Conservation (phyloP, 345 rosid species). For the Heritiera fomes region DNA sequence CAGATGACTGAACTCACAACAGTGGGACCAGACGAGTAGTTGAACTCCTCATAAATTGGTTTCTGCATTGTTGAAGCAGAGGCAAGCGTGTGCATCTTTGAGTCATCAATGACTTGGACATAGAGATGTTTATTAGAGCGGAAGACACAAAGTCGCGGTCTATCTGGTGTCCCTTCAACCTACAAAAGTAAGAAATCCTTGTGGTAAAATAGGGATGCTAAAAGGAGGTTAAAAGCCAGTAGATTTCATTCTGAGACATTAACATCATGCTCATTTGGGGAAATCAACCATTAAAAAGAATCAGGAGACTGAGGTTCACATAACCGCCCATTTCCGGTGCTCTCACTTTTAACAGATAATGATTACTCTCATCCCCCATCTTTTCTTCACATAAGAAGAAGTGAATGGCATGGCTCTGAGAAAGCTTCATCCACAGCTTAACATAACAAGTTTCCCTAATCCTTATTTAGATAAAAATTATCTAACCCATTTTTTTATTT, state of each 20-base stretch:
- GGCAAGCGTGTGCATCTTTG: conserved; percentile 97
- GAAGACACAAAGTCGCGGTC: conserved; percentile 75
- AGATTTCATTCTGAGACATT: background rate
- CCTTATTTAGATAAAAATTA: background rate
- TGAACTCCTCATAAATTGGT: conserved; percentile 58
- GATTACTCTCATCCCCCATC: background rate
- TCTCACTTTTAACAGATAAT: background rate
- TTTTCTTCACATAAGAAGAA: background rate
- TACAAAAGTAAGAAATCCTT: background rate
- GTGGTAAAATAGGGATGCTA: background rate
- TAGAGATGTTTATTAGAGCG: conserved; percentile 92
- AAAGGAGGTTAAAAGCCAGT: background rate
- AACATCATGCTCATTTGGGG: background rate
- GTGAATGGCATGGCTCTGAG: background rate
- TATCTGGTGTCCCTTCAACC: conserved; percentile 62
- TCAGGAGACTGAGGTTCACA: no score
- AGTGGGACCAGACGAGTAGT: conserved; percentile 72
- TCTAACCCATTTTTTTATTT: background rate
- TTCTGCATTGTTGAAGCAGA: conserved; percentile 86
- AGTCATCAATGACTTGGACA: conserved; percentile 93
- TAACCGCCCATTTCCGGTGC: no score
- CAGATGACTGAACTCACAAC: conserved; percentile 54
- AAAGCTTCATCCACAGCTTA: no score
- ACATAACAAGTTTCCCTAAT: background rate
- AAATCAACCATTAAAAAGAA: no score